phyloP scores from a whole-genome alignment of 2,329 filamentous ascomycete genomes.

The Akanthomyces uredinophilus region DNA sequence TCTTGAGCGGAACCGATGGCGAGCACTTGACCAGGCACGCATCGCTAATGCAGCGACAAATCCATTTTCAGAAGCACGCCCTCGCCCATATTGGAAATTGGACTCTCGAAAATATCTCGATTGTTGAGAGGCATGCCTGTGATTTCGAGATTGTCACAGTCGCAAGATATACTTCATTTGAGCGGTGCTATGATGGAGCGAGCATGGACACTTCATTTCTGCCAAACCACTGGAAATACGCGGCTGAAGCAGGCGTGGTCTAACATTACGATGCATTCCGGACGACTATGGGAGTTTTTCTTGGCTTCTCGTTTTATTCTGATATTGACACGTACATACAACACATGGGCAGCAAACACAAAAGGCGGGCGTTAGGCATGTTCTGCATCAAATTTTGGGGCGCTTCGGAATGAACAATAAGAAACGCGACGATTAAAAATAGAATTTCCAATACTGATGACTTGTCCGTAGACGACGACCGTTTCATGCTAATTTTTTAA shows the following conservation, averaged over 20 bases:
- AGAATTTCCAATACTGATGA: background rate
- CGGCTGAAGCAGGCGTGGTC: background rate
- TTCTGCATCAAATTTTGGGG: background rate
- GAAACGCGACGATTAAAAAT: conserved; percentile 8
- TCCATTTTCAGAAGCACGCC: background rate
- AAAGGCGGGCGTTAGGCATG: conserved; percentile 2
- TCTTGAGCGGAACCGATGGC: conserved; percentile 40
- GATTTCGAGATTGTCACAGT: background rate
- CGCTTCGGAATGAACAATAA: conserved; percentile 2
- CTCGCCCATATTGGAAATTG: background rate
- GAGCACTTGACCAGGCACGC: background rate
- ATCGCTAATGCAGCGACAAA: background rate
- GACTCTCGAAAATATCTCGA: background rate
- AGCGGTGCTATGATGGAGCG: background rate
- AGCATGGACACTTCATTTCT: background rate
- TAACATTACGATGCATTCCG: conserved; percentile 5
- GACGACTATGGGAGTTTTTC: background rate
- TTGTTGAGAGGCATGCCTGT: background rate
- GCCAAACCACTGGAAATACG: background rate
- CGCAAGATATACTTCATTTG: background rate
- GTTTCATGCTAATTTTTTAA: background rate
- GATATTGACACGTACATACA: background rate
- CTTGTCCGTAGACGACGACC: background rate
- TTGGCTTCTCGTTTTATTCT: background rate
- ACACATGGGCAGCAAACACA: background rate